Evolutionary conservation across 768 basidiomycete species (phyloP).

Genomic region (Grammothele lineata): DNA sequence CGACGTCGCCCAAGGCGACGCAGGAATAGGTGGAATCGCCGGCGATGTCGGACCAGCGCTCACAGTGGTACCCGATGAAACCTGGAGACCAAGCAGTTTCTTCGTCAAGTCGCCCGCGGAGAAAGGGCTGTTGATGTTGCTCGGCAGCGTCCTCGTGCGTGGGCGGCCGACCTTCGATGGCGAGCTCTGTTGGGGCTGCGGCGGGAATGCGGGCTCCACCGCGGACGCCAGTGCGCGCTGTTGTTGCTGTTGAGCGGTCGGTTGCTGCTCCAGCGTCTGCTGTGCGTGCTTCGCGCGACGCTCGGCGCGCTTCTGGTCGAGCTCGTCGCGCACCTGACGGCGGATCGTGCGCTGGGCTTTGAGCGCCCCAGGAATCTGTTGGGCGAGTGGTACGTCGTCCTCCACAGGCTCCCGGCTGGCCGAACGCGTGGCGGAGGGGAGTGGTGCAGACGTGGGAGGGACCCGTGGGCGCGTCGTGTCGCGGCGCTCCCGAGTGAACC

Average conservation of each 20-base stretch:
- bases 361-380: conserved; percentile 77
- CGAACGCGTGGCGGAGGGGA: neutral
- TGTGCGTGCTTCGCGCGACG: conserved; percentile 16
- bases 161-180: conserved; percentile 29
- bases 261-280: conserved; percentile 11
- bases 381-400: conserved; percentile 83
- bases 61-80: conserved; percentile 12
- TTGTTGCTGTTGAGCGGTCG: conserved; percentile 10
- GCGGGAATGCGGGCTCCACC: neutral
- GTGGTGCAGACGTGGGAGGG: conserved; percentile 17
- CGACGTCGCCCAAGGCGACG: conserved; percentile 3
- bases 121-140: conserved; percentile 36
- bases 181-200: conserved; percentile 3
- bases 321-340: conserved; percentile 63
- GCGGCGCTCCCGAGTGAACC: conserved; percentile 1
- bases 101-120: conserved; percentile 55
- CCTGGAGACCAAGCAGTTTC: conserved; percentile 52
- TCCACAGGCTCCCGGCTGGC: conserved; percentile 28
- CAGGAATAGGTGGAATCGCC: conserved; percentile 6
- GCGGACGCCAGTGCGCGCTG: conserved; percentile 6
- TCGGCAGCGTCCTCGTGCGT: conserved; percentile 42
- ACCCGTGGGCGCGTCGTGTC: conserved; percentile 16
- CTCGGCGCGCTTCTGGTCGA: conserved; percentile 46
- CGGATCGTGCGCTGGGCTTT: conserved; percentile 80
- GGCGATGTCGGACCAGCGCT: conserved; percentile 1